Base-by-base conservation (phyloP, 1,284 basidiomycete genomes). In the Cerioporus squamosus region DNA sequence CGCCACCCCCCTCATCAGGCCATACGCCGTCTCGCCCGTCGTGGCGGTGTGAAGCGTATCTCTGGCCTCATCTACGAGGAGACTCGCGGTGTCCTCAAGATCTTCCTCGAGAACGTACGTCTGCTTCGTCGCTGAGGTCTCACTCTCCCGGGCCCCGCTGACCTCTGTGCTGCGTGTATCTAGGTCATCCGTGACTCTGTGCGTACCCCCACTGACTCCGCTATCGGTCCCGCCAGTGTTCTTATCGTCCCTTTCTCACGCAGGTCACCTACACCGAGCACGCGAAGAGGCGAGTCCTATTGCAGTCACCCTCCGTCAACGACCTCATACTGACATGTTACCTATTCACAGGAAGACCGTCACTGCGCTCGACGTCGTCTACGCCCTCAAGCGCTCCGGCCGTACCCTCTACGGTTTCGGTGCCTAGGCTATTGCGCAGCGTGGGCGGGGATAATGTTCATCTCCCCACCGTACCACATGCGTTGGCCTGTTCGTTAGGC, bases 21-120 rank as follows among this genome's bases (percentile, higher is more conserved):
- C 67, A 95, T 96, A 75, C 91, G 94, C 72, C 92, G 94, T 82
- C 90, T 97, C 64, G 94, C 94, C 45, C 93, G 94, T 76, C 90
- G 94, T 84, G 95, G 94, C 74, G 93, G 93, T 89, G 93, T 95
- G 73, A 95, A 95, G 83, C 92, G 92, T 90, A 94, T 94, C 76
- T 94, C 93, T 55, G 92, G 91, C 73, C 84, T 94, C 67, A 94
- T 95, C 79, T 95, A 95, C 78, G 93, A 95, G 77, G 94, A 95
- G 86, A 95, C 93, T 59, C 91, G 94, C 75, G 93, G 94, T 82
- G 93, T 95, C 44, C 84, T 96, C 70, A 95, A 95, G 82, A 93
- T 95, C 74, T 95, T 95, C 86, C 84, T 93, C 55, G 88, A 92
- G 77, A 90, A 87, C 63, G 87, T 89, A 65, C 61, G 83, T 78